Evolutionary conservation across 106 monocot species (phyloP).

Genomic region (Dactylorhiza incarnata): DNA sequence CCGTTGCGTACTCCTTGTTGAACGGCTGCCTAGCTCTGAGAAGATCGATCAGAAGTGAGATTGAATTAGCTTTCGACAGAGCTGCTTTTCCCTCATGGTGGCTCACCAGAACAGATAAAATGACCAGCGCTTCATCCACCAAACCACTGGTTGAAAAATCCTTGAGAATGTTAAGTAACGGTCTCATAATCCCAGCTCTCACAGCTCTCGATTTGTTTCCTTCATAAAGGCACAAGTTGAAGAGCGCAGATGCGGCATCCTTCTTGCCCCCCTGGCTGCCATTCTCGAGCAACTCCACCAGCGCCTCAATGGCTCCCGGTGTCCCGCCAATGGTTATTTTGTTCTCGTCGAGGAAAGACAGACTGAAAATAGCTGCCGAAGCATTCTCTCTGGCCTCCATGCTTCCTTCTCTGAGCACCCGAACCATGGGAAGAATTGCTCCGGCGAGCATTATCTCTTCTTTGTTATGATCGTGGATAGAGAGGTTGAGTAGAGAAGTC

Average conservation of each 20-base stretch:
- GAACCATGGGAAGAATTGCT: constrained; percentile 58
- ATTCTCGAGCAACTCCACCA: constrained; percentile 62
- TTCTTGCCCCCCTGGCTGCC: constrained; percentile 74
- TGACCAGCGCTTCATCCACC: constrained; percentile 67
- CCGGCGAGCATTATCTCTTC: constrained; percentile 69
- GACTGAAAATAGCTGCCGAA: constrained; percentile 83
- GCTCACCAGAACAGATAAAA: constrained; percentile 62
- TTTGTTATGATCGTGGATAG: constrained; percentile 68
- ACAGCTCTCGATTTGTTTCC: constrained; percentile 71
- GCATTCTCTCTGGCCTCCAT: constrained; percentile 94
- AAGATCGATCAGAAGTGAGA: constrained; percentile 58
- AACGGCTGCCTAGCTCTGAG: constrained; percentile 51
- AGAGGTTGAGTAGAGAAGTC: constrained; percentile 57
- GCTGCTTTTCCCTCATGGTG: constrained; percentile 59
- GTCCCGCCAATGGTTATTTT: constrained; percentile 80
- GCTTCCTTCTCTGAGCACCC: constrained; percentile 53
- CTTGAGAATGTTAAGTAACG: constrained; percentile 50
- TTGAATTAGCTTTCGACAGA: constrained; percentile 41
- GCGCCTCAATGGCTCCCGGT: constrained; percentile 65
- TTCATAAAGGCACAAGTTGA: constrained; percentile 85
- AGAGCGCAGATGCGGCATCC: constrained; percentile 94
- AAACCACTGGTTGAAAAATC: constrained; percentile 36
- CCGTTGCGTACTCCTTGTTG: constrained; percentile 79
- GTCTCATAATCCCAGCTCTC: constrained; percentile 53
- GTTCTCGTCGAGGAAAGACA: constrained; percentile 78